Base-by-base conservation (phyloP, 257 asterid genomes). In the Cinchona pubescens region DNA sequence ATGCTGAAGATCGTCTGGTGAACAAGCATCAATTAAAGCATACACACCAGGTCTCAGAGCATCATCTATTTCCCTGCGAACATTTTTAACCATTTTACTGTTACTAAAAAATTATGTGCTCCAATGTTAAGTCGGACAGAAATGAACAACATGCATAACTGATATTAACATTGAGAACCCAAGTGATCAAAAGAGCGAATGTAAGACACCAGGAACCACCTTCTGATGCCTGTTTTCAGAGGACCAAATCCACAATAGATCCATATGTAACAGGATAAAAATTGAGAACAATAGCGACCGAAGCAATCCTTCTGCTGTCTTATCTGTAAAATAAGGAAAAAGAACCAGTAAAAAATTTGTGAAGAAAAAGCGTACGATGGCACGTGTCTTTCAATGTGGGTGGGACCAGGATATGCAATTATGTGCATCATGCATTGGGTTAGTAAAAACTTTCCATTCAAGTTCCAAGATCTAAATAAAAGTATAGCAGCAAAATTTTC, bases 181-280 rank as follows among this genome's bases (percentile, higher is more conserved):
- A 69, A 68, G 60, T 46, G 66, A 72, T 49, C 55, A 62, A 46
- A 75, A 73, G 19, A 65, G 32, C 18, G 56, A 49, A 49, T 16
- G 56, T 49, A 49, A 49, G n/a, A 49, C 23, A 49, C 56, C 4
- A 46, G 38, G 40, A 59, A 69, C 6, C 53, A 94, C 98, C 98
- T 88, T 75, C 79, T 80, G 82, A 94, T 85, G 86, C 97, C 98
- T 6, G 81, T 81, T 87, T 73, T 87, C 69, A 85, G 82, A 9
- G 88, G 96, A 74, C 98, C 97, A 64, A 84, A 80, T 82, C 97
- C 97, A 82, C 97, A 86, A 75, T 88, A 94, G 77, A 90, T 91
- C 88, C 88, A 85, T 79, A 94, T 89, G 84, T 92, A 92, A 68
- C 86, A 72, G 46, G 97, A 88, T 82, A 94, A 86, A 75, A 92